Evolutionary conservation across 1,139 yeast genomes (phyloP).

Genomic region (Diutina pseudorugosa): DNA sequence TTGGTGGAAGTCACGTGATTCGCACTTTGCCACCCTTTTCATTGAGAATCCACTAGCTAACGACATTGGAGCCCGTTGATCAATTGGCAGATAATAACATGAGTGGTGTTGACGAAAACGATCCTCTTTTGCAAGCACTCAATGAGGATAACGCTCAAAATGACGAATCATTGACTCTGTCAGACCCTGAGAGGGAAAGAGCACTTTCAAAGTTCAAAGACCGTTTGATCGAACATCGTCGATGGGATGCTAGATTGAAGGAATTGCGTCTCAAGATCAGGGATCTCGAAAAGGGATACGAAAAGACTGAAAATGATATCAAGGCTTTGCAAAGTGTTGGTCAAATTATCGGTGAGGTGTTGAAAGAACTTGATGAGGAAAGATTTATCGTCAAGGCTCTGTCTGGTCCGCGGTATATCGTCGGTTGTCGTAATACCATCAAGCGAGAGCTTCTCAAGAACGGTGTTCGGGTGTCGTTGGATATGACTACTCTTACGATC

Average conservation of each 20-base stretch:
- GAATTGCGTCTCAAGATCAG: constrained; percentile 75
- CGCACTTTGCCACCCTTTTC: background rate
- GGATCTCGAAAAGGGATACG: constrained; percentile 73
- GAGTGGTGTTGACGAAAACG: constrained; percentile 35
- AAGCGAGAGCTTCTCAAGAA: constrained; percentile 74
- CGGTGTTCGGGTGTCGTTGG: constrained; percentile 93
- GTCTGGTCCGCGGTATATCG: constrained; percentile 95
- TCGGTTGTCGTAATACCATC: constrained; percentile 91
- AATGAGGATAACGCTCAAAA: constrained; percentile 5
- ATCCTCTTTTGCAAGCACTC: constrained; percentile 64
- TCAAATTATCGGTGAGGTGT: constrained; percentile 93
- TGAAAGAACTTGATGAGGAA: constrained; percentile 92
- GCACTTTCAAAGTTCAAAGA: constrained; percentile 75
- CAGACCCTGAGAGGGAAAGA: constrained; percentile 65
- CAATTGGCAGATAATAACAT: background rate
- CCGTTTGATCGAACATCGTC: constrained; percentile 84
- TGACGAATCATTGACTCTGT: constrained; percentile 16
- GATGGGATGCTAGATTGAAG: constrained; percentile 88
- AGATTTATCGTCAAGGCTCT: constrained; percentile 94
- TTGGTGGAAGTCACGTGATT: background rate
- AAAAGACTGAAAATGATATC: constrained; percentile 92
- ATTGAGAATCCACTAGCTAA: background rate
- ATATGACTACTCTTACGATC: constrained; percentile 94
- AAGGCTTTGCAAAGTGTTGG: constrained; percentile 97
- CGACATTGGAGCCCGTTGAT: background rate